Evolutionary conservation across 2,329 filamentous ascomycete species (phyloP).

Genomic region (Fusarium anthophilum): DNA sequence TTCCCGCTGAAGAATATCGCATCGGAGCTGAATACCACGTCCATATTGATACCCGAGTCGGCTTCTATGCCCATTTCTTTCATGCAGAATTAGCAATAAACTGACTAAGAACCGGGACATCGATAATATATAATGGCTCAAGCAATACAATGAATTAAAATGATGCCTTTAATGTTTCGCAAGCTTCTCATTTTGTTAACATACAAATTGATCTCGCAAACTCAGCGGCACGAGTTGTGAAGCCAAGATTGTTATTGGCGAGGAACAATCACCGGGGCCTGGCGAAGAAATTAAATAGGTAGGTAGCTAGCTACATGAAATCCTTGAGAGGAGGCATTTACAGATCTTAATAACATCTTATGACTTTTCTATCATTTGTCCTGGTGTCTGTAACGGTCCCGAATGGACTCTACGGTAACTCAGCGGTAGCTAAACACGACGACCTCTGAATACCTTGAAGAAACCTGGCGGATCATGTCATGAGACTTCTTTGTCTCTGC

Average conservation of each 20-base stretch:
- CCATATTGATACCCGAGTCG: not conserved
- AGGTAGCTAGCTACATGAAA: not conserved
- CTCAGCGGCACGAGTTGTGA: not conserved
- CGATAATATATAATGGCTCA: not conserved
- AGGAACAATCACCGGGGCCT: not conserved
- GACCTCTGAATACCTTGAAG: too few relatives aligned
- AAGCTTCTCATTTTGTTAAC: not conserved
- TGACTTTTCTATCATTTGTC: not conserved
- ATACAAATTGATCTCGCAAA: not conserved
- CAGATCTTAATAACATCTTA: not conserved
- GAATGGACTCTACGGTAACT: not conserved
- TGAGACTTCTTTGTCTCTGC: not conserved
- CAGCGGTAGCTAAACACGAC: not conserved
- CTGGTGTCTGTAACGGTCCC: not conserved
- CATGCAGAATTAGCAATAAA: not conserved
- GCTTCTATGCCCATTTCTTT: not conserved
- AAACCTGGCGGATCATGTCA: not conserved
- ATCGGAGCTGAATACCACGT: not conserved
- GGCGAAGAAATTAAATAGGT: not conserved
- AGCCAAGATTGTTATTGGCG: not conserved
- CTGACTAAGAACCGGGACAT: not conserved
- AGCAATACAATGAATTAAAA: not conserved
- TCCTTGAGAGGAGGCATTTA: not conserved
- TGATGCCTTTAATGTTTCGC: not conserved
- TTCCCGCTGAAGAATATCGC: not conserved